phyloP scores from a whole-genome alignment of 257 asterid species.

The Nemophila menziesii region DNA sequence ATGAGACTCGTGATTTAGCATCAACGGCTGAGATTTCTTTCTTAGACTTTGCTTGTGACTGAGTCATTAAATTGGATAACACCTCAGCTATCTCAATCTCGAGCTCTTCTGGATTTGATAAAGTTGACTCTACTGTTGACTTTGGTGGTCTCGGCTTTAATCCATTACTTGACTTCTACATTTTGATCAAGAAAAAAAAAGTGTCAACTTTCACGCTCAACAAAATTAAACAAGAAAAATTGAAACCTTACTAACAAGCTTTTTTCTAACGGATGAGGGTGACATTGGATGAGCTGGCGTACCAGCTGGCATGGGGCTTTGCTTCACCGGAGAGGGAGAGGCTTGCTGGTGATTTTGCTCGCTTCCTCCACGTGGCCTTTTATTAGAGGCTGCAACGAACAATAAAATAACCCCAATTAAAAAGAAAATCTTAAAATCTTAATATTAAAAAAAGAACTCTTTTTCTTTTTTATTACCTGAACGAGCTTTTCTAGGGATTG shows the following conservation, averaged over 20 bases:
- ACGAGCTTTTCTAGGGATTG: constrained; percentile 96
- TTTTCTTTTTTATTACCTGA: no score
- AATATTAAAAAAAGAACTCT: no score
- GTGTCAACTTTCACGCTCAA: not conserved
- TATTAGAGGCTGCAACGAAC: constrained; percentile 47
- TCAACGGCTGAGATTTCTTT: constrained; percentile 37
- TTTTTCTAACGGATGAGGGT: constrained; percentile 76
- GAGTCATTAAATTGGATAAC: constrained; percentile 67
- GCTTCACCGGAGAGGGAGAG: constrained; percentile 71
- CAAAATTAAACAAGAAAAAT: no score
- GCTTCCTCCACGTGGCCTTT: constrained; percentile 66
- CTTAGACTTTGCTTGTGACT: constrained; percentile 59
- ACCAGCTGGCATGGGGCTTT: constrained; percentile 22
- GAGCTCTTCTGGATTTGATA: constrained; percentile 72
- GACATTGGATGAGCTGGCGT: constrained; percentile 58
- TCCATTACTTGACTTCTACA: constrained; percentile 50
- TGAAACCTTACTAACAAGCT: constrained; percentile 64
- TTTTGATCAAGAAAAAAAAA: constrained; percentile 4
- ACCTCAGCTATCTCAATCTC: constrained; percentile 98
- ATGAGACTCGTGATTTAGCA: no score
- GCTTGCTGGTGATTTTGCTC: constrained; percentile 46
- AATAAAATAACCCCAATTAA: constrained; percentile 5
- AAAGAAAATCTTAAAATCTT: no score
- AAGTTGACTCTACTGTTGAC: constrained; percentile 45
- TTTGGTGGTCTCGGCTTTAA: constrained; percentile 69